Base-by-base conservation (phyloP, 75 land plant species). In the Sequoia sempervirens region DNA sequence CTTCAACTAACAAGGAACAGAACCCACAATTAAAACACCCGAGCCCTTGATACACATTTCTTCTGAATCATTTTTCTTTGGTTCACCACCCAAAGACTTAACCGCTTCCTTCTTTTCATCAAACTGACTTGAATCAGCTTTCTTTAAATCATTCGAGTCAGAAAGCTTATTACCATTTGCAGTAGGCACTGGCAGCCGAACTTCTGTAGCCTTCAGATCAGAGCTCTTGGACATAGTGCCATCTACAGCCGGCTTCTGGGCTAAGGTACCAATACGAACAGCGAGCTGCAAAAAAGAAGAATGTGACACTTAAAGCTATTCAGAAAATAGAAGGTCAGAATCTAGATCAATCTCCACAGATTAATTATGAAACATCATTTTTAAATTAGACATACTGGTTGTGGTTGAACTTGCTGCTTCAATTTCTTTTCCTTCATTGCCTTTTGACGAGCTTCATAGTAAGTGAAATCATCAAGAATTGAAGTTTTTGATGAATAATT, bases 381-480 rank as follows among this genome's bases (percentile, higher is more conserved):
- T n/a, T 47, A 45, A 78, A 78, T 45, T 78, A 43, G 46, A 12
- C 50, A 45, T 45, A 78, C 80, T 30, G 45, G 80, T 36, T 81
- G 82, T 38, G 54, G 58, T 64, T 81, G 82, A 32, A 36, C 58
- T 84, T 90, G 94, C 82, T 93, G 93, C 84, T 89, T 92, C 5
- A 93, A 86, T 79, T 90, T 88, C 54, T 92, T 97, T 74, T 97
- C 97, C 86, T 89, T 91, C 86, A 97, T 89, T 14, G 75, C 68
- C 76, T 89, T 91, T 85, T 97, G 92, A 26, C 97, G 91, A 81
- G 80, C 82, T 83, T 97, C 99, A 86, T 97, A 97, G 83, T 92
- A 95, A 37, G 80, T 88, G 90, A 97, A 97, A 85, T 97, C 97
- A 85, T 95, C 99, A 46, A 97, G 83, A 28, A 95, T 91, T 17